A percentile compares a stretch with the other conserved stretches of the same genome.
Conservation (phyloP, 2,329 filamentous ascomycete genomes). For the Fusarium oxysporum region DNA sequence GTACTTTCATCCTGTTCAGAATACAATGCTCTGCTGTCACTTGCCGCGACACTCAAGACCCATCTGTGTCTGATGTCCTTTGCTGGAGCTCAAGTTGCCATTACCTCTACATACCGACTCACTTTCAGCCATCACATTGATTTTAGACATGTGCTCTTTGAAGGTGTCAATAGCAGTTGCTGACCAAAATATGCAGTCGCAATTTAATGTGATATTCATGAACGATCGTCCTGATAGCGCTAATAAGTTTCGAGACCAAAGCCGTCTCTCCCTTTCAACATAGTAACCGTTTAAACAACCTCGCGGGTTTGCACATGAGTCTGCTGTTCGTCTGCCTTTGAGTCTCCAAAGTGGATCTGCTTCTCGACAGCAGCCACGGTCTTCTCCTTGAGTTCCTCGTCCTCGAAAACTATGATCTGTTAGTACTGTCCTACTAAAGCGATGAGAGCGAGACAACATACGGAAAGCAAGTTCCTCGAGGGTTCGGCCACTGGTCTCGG, state of each 20-base stretch:
- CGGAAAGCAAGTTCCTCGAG: constrained; percentile 72
- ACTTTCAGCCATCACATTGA: neutral
- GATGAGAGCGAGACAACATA: constrained; percentile 41
- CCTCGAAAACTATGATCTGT: constrained; percentile 53
- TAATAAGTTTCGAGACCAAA: neutral
- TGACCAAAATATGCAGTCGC: neutral
- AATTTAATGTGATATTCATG: neutral
- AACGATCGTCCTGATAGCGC: neutral
- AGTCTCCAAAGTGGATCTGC: constrained; percentile 46
- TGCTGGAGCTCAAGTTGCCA: neutral
- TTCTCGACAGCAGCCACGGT: constrained; percentile 56
- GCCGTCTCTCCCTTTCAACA: neutral
- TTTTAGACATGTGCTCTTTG: neutral
- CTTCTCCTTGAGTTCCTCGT: constrained; percentile 52
- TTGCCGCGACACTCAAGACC: too few relatives aligned
- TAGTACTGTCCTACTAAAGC: neutral
- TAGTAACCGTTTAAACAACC: constrained; percentile 1
- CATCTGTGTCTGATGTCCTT: neutral
- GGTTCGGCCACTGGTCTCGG: constrained; percentile 80
- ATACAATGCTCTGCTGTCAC: neutral
- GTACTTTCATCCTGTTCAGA: neutral
- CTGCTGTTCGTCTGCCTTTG: constrained; percentile 12
- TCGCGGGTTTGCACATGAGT: constrained; percentile 20
- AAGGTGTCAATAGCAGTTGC: neutral
- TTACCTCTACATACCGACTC: too few relatives aligned